Percentiles rank a stretch among this genome's conserved stretches.
Evolutionary conservation across 2,329 filamentous ascomycete species (phyloP).

Genomic region (Penicillium janthinellum): DNA sequence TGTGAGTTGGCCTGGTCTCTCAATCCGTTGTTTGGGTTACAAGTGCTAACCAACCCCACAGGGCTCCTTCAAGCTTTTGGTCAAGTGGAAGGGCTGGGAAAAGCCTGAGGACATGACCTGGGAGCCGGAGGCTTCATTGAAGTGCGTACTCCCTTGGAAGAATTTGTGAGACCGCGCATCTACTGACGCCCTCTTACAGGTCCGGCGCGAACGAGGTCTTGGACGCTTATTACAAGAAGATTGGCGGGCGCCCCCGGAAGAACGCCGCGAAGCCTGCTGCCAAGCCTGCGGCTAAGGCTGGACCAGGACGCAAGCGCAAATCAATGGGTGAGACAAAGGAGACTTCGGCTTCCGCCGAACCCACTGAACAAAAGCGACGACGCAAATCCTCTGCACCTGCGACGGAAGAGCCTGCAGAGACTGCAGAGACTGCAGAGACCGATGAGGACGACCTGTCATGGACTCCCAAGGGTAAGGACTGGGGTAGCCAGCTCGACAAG

Average conservation of each 20-base stretch:
- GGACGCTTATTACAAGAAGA: constrained; percentile 43
- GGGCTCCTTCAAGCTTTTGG: constrained; percentile 42
- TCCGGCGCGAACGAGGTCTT: constrained; percentile 45
- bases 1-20: constrained; percentile 29
- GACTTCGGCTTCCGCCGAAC: constrained; percentile 24
- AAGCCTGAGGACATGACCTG: constrained; percentile 46
- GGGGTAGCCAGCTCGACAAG: constrained; percentile 46
- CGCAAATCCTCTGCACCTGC: constrained; percentile 27
- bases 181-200: constrained; percentile 29
- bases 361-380: constrained; percentile 31
- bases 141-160: constrained; percentile 32
- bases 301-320: constrained; percentile 37
- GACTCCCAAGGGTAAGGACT: constrained; percentile 44
- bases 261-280: constrained; percentile 24
- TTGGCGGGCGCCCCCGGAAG: constrained; percentile 45
- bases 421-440: constrained; percentile 23
- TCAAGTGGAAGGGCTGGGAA: constrained; percentile 53
- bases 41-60: constrained; percentile 27
- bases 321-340: constrained; percentile 35
- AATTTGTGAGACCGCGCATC: background rate
- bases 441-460: constrained; percentile 34
- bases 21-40: background rate
- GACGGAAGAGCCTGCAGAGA: constrained; percentile 21
- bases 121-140: constrained; percentile 49
- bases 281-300: constrained; percentile 24